These are phyloP conservation scores for Poteriospumella lacustris DNA, from an alignment of 108 stramenopile genomes.

Conservation along the genomic window DNA sequence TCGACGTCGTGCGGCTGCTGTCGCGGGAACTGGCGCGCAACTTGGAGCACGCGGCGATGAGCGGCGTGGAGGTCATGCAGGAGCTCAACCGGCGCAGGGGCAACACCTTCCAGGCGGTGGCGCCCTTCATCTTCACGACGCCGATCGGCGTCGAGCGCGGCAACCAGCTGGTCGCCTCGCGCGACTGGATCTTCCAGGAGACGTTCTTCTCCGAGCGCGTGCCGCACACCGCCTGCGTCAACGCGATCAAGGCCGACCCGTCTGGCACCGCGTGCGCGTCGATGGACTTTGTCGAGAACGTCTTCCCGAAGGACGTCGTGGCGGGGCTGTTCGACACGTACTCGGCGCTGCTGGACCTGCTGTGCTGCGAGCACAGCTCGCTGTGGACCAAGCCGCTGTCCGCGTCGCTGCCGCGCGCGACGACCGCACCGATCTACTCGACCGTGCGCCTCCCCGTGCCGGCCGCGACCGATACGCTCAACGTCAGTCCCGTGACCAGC, in stretches of 20 bases:
- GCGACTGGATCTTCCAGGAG: slow-evolving; percentile 30
- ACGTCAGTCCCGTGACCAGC: background rate
- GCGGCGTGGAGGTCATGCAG: slow-evolving; percentile 28
- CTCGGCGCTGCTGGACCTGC: background rate
- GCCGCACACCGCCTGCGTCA: slow-evolving; percentile 34
- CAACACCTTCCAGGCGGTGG: slow-evolving; percentile 8
- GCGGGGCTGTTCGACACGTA: background rate
- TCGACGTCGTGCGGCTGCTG: background rate
- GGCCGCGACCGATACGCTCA: background rate
- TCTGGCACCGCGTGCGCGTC: slow-evolving; percentile 21
- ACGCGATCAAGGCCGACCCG: slow-evolving; percentile 21
- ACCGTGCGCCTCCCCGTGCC: background rate
- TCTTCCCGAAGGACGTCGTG: slow-evolving; percentile 16
- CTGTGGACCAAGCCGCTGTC: slow-evolving; percentile 14
- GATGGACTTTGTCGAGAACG: slow-evolving; percentile 10
- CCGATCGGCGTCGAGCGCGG: slow-evolving; percentile 27
- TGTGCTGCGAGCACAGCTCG: background rate
- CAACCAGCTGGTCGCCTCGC: slow-evolving; percentile 11
- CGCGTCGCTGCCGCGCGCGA: background rate
- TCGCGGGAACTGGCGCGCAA: background rate
- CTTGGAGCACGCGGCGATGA: slow-evolving; percentile 25
- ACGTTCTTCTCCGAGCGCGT: slow-evolving; percentile 31
- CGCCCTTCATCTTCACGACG: slow-evolving; percentile 32
- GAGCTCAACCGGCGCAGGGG: slow-evolving; percentile 4
- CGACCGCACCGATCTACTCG: background rate